Base-by-base conservation (phyloP, 1,284 basidiomycete species). In the Fomitiporia mediterranea region DNA sequence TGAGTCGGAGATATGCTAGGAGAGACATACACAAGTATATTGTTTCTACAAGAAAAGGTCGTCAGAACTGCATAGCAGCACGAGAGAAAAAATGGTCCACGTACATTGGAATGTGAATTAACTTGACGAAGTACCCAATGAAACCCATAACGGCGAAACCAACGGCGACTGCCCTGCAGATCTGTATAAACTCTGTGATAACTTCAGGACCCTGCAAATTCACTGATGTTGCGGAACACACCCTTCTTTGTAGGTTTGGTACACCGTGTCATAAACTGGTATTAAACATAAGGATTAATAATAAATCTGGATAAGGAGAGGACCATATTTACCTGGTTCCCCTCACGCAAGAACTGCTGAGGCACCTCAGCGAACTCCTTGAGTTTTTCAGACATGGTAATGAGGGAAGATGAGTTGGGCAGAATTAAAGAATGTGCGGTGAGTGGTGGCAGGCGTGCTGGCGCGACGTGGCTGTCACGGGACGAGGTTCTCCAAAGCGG, bases 131-230 rank as follows among this genome's bases (percentile, higher is more conserved):
- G 75, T 94, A 96, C 9, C 93, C 93, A 70, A 96, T 94, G 79
- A 95, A 92, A n/a, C 94, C 94, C 93, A 97, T 97, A 64, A 98
- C 91, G 53, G 85, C 91, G 67, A 98, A 98, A 17, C 94, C 94
- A 62, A 97, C 86, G 2, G 92, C 92, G 58, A 98, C 91, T 44
- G 94, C 94, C 69, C 86, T 86, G 75, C 87, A 96, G 64, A 98
- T 94, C 70, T 95, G 92, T 52, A 83, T 67, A 72, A 93, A 98
- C 70, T 98, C 94, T 97, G 69, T n/a, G 27, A 8, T 47, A 38
- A 43, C 51, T 47, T 28, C 55, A 2, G 34, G 4, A 25, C 23
- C 23, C 32, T 57, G 32, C n/a, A 51, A 21, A 47, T 28, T 55
- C 53, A 39, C 53, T 32, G 15, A 9, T 11, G 1, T 2, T 35